Percentiles rank a stretch among this genome's conserved stretches.
These are phyloP conservation scores for Pseudogymnoascus sp. DNA, from an alignment of 2,329 filamentous ascomycete species.

Conservation along the genomic window DNA sequence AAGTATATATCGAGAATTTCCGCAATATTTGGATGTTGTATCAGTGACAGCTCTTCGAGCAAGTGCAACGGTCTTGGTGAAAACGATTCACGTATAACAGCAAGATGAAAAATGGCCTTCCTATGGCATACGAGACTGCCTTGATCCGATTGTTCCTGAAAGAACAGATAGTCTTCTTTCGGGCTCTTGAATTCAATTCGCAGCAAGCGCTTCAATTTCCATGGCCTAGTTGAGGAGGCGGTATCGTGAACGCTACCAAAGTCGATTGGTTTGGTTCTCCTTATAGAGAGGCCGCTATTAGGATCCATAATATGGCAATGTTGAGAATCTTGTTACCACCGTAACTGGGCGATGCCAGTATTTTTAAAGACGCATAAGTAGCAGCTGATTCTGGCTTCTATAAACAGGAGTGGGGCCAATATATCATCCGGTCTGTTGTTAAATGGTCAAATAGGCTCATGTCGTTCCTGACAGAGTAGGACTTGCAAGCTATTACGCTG, in stretches of 20 bases:
- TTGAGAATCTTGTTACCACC: no score
- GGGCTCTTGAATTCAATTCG: constrained; percentile 14
- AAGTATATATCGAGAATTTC: constrained; percentile 17
- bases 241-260: constrained; percentile 9
- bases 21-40: constrained; percentile 16
- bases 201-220: constrained; percentile 14
- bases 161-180: constrained; percentile 15
- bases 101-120: constrained; percentile 13
- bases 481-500: no score
- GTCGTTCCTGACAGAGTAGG: no score
- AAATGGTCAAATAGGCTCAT: no score
- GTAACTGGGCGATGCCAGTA: no score
- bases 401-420: no score
- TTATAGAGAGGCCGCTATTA: constrained; percentile 8
- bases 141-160: constrained; percentile 13
- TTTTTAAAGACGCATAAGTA: no score
- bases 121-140: constrained; percentile 14
- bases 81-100: constrained; percentile 16
- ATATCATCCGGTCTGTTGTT: no score
- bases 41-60: constrained; percentile 13
- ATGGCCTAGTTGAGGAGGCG: background rate
- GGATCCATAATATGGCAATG: constrained; percentile 7
- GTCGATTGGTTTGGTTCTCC: constrained; percentile 15
- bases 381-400: no score
- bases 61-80: constrained; percentile 13